Conservation (phyloP, 306 rosid species). For the Trifolium repens region DNA sequence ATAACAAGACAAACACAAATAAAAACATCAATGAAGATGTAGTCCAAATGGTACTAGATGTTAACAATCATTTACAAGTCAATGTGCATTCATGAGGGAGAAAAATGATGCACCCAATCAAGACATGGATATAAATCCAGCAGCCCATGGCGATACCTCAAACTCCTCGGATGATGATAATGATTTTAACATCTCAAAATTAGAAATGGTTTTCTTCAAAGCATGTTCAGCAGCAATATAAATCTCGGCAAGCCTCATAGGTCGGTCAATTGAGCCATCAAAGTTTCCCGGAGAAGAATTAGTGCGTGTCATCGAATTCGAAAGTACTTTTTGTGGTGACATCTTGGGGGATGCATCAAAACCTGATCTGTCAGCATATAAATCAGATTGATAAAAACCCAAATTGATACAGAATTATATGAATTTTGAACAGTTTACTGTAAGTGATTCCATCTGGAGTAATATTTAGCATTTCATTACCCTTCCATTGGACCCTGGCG, state of each 20-base stretch:
- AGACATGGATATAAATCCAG: constrained; percentile 37
- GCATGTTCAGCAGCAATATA: constrained; percentile 91
- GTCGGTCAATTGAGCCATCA: constrained; percentile 80
- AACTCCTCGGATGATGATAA: constrained; percentile 83
- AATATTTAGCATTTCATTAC: constrained; percentile 57
- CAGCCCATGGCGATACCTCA: constrained; percentile 68
- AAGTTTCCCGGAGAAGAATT: constrained; percentile 91
- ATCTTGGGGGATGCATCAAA: constrained; percentile 63
- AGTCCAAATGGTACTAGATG: constrained; percentile 24
- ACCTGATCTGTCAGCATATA: constrained; percentile 82
- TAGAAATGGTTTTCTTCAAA: constrained; percentile 73
- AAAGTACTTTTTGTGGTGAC: constrained; percentile 65
- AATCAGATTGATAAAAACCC: constrained; percentile 48
- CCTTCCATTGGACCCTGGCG: constrained; percentile 65
- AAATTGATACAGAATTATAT: constrained; percentile 36
- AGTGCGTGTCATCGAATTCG: constrained; percentile 81
- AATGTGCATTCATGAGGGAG: constrained; percentile 1
- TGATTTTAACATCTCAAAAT: constrained; percentile 63
- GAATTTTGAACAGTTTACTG: constrained; percentile 9
- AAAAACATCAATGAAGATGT: constrained; percentile 40
- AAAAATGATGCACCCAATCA: constrained; percentile 16
- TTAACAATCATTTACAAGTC: constrained; percentile 24
- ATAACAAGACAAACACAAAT: constrained; percentile 23
- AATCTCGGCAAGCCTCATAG: constrained; percentile 99
- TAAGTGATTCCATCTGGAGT: constrained; percentile 36